Evolutionary conservation across 2,329 filamentous ascomycete genomes (phyloP).

Genomic region (Alternaria novae-zelandiae): DNA sequence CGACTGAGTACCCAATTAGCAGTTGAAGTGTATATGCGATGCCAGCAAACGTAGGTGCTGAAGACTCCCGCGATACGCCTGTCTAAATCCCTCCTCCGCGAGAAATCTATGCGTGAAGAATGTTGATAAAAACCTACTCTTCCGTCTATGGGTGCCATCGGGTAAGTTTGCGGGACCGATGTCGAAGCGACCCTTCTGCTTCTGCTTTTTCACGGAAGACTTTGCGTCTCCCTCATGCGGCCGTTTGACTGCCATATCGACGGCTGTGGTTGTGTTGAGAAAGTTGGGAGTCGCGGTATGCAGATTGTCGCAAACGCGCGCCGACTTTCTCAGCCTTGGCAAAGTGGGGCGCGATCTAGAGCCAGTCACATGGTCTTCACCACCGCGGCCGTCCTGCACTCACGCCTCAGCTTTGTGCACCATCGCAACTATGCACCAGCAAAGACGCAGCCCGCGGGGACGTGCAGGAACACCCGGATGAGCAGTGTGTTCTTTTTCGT

Average conservation of each 20-base stretch:
- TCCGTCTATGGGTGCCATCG: conserved; percentile 85
- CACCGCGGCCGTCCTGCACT: conserved; percentile 15
- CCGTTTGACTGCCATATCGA: conserved; percentile 65
- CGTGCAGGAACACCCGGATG: conserved; percentile 4
- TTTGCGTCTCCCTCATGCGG: conserved; percentile 55
- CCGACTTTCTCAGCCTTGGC: conserved; percentile 30
- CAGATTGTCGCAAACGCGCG: conserved; percentile 7
- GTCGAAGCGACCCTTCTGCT: conserved; percentile 73
- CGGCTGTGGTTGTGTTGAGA: not conserved
- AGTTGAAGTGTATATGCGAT: not conserved
- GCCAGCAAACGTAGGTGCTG: not conserved
- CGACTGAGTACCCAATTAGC: conserved; percentile 59
- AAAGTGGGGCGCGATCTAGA: conserved; percentile 13
- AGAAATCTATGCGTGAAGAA: not conserved
- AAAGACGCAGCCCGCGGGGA: not conserved
- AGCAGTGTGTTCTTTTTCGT: conserved; percentile 16
- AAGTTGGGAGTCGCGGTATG: not conserved
- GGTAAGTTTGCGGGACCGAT: conserved; percentile 90
- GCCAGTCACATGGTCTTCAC: conserved; percentile 15
- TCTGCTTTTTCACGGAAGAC: conserved; percentile 51
- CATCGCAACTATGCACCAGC: conserved; percentile 2
- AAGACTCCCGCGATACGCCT: not conserved
- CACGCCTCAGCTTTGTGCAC: conserved; percentile 10
- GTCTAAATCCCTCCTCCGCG: not conserved
- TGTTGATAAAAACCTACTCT: conserved; percentile 57